These are phyloP conservation scores for Zymoseptoria brevis DNA, from an alignment of 2,329 filamentous ascomycete genomes.

Conservation along the genomic window DNA sequence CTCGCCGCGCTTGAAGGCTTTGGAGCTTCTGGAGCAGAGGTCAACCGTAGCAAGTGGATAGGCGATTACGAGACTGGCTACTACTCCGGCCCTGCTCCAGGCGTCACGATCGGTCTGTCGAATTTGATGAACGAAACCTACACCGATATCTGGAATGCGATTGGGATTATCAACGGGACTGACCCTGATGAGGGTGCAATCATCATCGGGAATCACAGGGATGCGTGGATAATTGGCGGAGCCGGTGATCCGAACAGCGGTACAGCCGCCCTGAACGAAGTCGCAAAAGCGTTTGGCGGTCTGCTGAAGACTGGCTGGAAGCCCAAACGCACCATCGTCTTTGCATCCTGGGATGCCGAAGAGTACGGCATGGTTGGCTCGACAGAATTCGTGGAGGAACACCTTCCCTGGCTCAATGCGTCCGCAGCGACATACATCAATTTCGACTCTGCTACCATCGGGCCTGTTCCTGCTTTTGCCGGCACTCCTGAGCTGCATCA, in stretches of 20 bases:
- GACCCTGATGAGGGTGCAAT: slow-evolving; percentile 50
- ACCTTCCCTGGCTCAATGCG: slow-evolving; percentile 39
- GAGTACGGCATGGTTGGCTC: slow-evolving; percentile 35
- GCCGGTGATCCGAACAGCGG: slow-evolving; percentile 48
- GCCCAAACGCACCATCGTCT: slow-evolving; percentile 43
- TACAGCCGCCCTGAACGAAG: slow-evolving; percentile 42
- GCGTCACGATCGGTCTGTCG: slow-evolving; percentile 59
- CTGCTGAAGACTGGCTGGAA: slow-evolving; percentile 44
- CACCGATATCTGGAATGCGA: slow-evolving; percentile 71
- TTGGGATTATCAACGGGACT: slow-evolving; percentile 60
- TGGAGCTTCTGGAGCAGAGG: slow-evolving; percentile 50
- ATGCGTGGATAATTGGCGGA: slow-evolving; percentile 48
- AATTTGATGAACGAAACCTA: slow-evolving; percentile 77
- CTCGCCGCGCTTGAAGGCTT: slow-evolving; percentile 75
- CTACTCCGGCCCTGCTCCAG: slow-evolving; percentile 70
- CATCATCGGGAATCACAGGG: slow-evolving; percentile 46
- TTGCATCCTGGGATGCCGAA: slow-evolving; percentile 38
- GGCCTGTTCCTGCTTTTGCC: slow-evolving; percentile 51
- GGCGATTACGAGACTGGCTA: slow-evolving; percentile 66
- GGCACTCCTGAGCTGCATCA: slow-evolving; percentile 68
- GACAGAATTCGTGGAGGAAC: slow-evolving; percentile 45
- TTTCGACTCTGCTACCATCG: slow-evolving; percentile 43
- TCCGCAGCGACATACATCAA: slow-evolving; percentile 44
- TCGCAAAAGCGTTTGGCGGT: slow-evolving; percentile 43
- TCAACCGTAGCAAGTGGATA: slow-evolving; percentile 53